phyloP scores from a whole-genome alignment of 169 alveolate species.

The Perkinsus marinus region DNA sequence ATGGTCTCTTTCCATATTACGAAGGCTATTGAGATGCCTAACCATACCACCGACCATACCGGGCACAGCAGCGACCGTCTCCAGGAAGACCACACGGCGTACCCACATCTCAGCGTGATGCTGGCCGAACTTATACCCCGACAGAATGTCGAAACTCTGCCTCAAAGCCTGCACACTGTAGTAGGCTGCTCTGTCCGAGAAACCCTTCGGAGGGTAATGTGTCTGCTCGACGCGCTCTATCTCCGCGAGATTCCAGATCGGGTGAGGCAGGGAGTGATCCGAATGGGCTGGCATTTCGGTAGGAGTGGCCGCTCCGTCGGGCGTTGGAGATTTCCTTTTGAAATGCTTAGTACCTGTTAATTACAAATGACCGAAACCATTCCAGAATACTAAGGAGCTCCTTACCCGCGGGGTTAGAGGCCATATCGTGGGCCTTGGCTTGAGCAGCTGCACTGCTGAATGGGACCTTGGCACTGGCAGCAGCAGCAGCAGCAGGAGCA shows the following conservation, averaged over 20 bases:
- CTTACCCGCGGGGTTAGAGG: neutral
- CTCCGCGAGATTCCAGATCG: constrained; percentile 31
- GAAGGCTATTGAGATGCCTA: constrained; percentile 32
- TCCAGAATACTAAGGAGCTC: too few species aligned
- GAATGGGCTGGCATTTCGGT: neutral
- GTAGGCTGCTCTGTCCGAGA: constrained; percentile 41
- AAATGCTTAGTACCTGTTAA: neutral
- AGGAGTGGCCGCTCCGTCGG: neutral
- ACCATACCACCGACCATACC: constrained; percentile 51
- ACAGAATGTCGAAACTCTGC: constrained; percentile 13
- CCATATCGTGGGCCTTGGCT: neutral
- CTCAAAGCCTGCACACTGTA: constrained; percentile 29
- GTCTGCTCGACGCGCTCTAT: constrained; percentile 25
- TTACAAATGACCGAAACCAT: neutral
- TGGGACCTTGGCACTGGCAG: neutral
- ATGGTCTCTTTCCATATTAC: constrained; percentile 41
- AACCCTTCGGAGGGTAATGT: constrained; percentile 24
- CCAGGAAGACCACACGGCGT: constrained; percentile 39
- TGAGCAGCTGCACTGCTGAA: neutral
- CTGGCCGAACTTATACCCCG: constrained; percentile 24
- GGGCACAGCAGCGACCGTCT: constrained; percentile 48
- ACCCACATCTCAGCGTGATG: constrained; percentile 36
- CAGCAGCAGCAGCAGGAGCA: neutral
- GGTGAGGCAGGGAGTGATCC: constrained; percentile 1
- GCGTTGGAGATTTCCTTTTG: neutral